A percentile compares a stretch with the other conserved stretches of the same genome.
Evolutionary conservation across 352 stramenopile species (phyloP).

Genomic region (Globisporangium parvum): DNA sequence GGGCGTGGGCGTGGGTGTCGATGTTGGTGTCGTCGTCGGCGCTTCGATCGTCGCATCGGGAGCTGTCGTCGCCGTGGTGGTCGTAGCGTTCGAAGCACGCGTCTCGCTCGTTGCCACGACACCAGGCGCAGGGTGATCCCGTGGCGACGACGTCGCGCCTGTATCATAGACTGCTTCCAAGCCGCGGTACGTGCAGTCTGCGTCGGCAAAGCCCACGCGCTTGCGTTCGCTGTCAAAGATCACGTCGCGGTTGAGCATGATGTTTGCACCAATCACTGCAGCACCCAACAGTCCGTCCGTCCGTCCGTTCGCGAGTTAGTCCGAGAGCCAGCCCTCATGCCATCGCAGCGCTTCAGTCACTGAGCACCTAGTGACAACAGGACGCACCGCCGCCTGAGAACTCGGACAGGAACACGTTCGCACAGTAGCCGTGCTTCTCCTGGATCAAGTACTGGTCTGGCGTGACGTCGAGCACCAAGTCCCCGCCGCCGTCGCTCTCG

Average conservation of each 20-base stretch:
- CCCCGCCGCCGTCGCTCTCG: constrained; percentile 42
- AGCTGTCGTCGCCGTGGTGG: neutral
- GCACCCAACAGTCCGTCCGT: neutral
- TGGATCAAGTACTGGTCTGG: constrained; percentile 59
- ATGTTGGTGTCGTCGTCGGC: constrained; percentile 4
- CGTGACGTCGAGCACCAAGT: constrained; percentile 55
- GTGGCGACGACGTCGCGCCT: neutral
- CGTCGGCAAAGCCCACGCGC: constrained; percentile 74
- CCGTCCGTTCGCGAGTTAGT: neutral
- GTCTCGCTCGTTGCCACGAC: constrained; percentile 11
- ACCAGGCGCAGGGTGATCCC: constrained; percentile 3
- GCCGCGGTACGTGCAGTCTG: constrained; percentile 38
- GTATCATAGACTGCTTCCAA: constrained; percentile 4
- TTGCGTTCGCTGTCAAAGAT: constrained; percentile 72
- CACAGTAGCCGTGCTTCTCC: constrained; percentile 48
- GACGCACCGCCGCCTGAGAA: constrained; percentile 41
- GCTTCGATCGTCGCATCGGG: neutral
- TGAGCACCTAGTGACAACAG: neutral
- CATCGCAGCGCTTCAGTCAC: neutral
- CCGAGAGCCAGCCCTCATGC: neutral
- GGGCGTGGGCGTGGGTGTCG: neutral
- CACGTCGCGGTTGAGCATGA: constrained; percentile 80
- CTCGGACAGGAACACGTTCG: constrained; percentile 63
- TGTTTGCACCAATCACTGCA: constrained; percentile 70
- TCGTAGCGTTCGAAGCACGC: neutral